Percentiles rank a stretch among this genome's conserved stretches.
Conservation (phyloP, 352 stramenopile genomes). For the Pythium scleroteichum region DNA sequence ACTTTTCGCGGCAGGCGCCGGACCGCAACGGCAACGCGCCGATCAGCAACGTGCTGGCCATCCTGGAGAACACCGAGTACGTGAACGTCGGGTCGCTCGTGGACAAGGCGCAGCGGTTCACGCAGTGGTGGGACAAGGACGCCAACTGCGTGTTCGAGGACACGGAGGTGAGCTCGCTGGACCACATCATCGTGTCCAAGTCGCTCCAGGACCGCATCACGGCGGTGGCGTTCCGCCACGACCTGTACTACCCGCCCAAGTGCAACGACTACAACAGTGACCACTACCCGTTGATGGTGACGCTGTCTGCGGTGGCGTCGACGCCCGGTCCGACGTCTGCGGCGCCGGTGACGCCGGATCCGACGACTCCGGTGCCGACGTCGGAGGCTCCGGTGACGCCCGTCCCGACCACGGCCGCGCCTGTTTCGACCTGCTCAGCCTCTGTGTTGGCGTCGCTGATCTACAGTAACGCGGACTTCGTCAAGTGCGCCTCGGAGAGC, state of each 20-base stretch:
- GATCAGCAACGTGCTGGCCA: slow-evolving; percentile 29
- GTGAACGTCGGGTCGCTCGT: slow-evolving; percentile 14
- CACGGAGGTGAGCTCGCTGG: slow-evolving; percentile 27
- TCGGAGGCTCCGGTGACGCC: slow-evolving; percentile 5
- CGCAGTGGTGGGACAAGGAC: slow-evolving; percentile 32
- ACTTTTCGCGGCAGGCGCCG: slow-evolving; percentile 23
- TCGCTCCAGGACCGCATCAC: slow-evolving; percentile 27
- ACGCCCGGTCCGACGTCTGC: slow-evolving; percentile 10
- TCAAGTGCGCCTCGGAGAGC: slow-evolving; percentile 9
- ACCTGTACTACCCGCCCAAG: slow-evolving; percentile 31
- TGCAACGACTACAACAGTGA: slow-evolving; percentile 36
- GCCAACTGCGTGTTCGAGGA: slow-evolving; percentile 23
- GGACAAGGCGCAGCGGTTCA: slow-evolving; percentile 17
- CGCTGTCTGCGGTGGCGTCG: slow-evolving; percentile 9
- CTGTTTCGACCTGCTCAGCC: slow-evolving; percentile 10
- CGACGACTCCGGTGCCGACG: not conserved
- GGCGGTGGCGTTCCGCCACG: slow-evolving; percentile 28
- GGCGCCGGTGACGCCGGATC: slow-evolving; percentile 1
- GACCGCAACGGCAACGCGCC: slow-evolving; percentile 33
- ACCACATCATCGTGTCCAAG: slow-evolving; percentile 40
- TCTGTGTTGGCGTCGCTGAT: slow-evolving; percentile 6
- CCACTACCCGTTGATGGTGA: slow-evolving; percentile 38
- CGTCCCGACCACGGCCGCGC: not conserved
- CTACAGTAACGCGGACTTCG: slow-evolving; percentile 8
- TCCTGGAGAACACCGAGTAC: slow-evolving; percentile 25